These are phyloP conservation scores for Zygosaccharomyces pseudobailii DNA, from an alignment of 1,139 yeast genomes.

Conservation along the genomic window DNA sequence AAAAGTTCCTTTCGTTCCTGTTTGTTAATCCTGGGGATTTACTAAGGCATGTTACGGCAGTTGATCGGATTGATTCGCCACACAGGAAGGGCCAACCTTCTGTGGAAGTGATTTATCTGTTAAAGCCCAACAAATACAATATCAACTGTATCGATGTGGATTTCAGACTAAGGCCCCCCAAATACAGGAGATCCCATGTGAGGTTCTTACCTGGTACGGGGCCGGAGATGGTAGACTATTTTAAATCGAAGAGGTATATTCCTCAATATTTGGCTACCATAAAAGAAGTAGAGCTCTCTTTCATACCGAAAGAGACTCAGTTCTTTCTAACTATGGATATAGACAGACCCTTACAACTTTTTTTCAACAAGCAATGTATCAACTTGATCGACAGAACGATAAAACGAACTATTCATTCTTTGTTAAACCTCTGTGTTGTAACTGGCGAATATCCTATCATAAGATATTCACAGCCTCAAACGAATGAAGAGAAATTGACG, in stretches of 20 bases:
- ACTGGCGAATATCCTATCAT: conserved; percentile 88
- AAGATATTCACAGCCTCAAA: conserved; percentile 56
- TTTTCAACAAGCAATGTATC: conserved; percentile 63
- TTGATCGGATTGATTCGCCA: conserved; percentile 48
- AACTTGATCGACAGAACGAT: conserved; percentile 59
- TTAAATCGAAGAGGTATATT: conserved; percentile 32
- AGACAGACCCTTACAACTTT: conserved; percentile 60
- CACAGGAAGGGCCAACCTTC: conserved; percentile 45
- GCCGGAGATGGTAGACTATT: conserved; percentile 26
- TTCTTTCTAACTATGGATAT: conserved; percentile 40
- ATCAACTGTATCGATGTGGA: conserved; percentile 59
- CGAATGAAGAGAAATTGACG: conserved; percentile 38
- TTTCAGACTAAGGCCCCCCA: conserved; percentile 46
- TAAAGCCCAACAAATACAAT: conserved; percentile 51
- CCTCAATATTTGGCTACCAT: conserved; percentile 33
- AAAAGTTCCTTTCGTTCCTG: conserved; percentile 32
- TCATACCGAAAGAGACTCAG: conserved; percentile 46
- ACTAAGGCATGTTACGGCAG: conserved; percentile 42
- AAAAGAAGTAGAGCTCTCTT: conserved; percentile 38
- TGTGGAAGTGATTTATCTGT: conserved; percentile 56
- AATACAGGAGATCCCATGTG: conserved; percentile 55
- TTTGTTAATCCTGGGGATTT: conserved; percentile 37
- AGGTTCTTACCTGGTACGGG: conserved; percentile 52
- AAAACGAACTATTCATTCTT: conserved; percentile 49
- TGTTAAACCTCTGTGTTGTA: conserved; percentile 67